Base-by-base conservation (phyloP, 73 alveolate species). In the Durusdinium trenchii region DNA sequence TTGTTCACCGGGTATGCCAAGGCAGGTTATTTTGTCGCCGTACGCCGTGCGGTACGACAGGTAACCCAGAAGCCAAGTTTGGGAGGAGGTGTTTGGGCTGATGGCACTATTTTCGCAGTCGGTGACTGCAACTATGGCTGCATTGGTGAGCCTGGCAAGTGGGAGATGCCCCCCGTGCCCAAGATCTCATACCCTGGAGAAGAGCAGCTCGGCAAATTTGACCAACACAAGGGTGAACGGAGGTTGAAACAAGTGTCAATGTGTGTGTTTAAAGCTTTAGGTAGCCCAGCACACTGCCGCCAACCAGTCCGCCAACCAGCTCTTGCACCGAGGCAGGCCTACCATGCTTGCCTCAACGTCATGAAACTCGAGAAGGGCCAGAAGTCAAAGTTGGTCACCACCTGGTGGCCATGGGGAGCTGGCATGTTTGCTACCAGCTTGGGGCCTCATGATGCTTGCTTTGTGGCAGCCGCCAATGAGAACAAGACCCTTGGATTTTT, bases 351-450 rank as follows among this genome's bases (percentile, higher is more conserved):
- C 91, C 46, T 93, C 50, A 93, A 93, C 73, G 99, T 75, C 67
- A 94, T 52, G 84, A 81, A 81, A 57, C 57, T 94, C 62, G 69
- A 47, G 14, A 42, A 57, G 9, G 83, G 79, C 67, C 69, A 42
- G 69, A 60, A n/a, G 10, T 0, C 54, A 35, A 94, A 94, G n/a
- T 35, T 94, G 64, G 94, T 94, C 83, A 75, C 35, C 50, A 94
- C 99, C 67, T 94, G 99, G 99, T 94, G 99, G 99, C 99, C 99
- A 1, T 94, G 99, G 99, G 99, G 99, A 12, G 99, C 99, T 26
- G 99, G 99, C 52, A 94, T 94, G 99, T 94, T 94, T 51, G 99
- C 99, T 35, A 94, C 99, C 69, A 94, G 99, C 69, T 51, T 94
- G 91, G 99, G 99, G 4, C 99, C 99, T 20, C 99, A 94, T 38